Base-by-base conservation (phyloP, 2,329 filamentous ascomycete genomes). In the Colletotrichum sidae region DNA sequence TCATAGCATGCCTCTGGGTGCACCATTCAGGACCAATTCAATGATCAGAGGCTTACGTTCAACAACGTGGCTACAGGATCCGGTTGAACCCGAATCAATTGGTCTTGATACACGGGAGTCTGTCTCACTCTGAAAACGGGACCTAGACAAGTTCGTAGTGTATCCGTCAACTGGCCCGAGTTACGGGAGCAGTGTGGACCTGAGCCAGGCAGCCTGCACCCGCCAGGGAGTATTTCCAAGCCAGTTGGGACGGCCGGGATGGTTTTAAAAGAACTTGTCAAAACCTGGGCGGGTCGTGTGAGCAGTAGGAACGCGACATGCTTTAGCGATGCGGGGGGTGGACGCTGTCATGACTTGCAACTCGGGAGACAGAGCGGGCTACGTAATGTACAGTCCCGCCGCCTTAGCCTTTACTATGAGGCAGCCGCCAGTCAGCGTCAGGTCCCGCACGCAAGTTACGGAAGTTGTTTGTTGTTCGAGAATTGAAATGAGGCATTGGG, bases 71-170 rank as follows among this genome's bases (percentile, higher is more conserved):
- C 10, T 39, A 35, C 37, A 37, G 25, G 25, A 25, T 25, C 25
- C 37, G 35, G 25, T 41, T 15, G 47, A 33, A 39, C 39, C 33
- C 25, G 38, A 15, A 42, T 38, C 12, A 34, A 33, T n/a, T 41
- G 42, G 58, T 65, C 41, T 62, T 47, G 52, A 63, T 55, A 60
- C 50, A 62, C 41, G 39, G 52, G 41, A 34, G 10, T 25, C 42
- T 59, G 55, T 64, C 52, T 66, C 63, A 66, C 52, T 66, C 63
- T 53, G 59, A 57, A 63, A 63, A 66, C 58, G 52, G 63, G 57
- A 37, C 47, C 46, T n/a, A 25, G 50, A 37, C 38, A 55, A 50
- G 33, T 10, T 25, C 25, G 25, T 25, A 25, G 25, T 25, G 25
- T 25, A 25, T 25, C 25, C 25, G 25, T 25, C 25, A 25, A 25